Conservation (phyloP, 768 basidiomycete species). For the Fistulinella prunicolor region DNA sequence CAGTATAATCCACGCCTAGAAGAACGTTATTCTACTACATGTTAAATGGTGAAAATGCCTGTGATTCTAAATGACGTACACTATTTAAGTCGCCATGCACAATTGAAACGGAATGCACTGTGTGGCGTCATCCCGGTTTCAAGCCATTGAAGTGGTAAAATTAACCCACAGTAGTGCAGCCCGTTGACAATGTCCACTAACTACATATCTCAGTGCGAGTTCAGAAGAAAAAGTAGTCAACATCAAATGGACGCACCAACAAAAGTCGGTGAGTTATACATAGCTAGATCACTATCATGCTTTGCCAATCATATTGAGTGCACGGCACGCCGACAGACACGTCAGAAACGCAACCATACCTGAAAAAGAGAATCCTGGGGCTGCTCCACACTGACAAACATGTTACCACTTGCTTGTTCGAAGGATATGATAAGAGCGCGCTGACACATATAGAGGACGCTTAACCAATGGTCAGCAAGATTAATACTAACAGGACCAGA, state of each 20-base stretch:
- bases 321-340: too few relatives aligned
- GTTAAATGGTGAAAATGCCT: background rate
- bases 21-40: constrained; percentile 13
- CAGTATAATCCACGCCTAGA: constrained; percentile 22
- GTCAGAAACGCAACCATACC: too few relatives aligned
- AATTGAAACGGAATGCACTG: constrained; percentile 13
- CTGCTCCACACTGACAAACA: too few relatives aligned
- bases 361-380: too few relatives aligned
- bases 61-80: background rate
- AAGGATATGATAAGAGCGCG: too few relatives aligned
- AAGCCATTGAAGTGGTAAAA: background rate
- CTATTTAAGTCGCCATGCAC: constrained; percentile 12
- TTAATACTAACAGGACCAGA: too few relatives aligned
- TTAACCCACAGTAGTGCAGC: constrained; percentile 1
- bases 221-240: constrained; percentile 17
- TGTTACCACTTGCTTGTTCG: too few relatives aligned
- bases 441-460: too few relatives aligned
- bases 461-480: too few relatives aligned
- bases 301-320: too few relatives aligned
- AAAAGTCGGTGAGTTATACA: background rate
- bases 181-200: constrained; percentile 13
- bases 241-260: constrained; percentile 5
- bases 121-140: background rate
- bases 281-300: background rate
- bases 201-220: constrained; percentile 15